Percentiles rank a stretch among this genome's conserved stretches.
Conservation (phyloP, 345 rosid genomes). For the Salix udensis region DNA sequence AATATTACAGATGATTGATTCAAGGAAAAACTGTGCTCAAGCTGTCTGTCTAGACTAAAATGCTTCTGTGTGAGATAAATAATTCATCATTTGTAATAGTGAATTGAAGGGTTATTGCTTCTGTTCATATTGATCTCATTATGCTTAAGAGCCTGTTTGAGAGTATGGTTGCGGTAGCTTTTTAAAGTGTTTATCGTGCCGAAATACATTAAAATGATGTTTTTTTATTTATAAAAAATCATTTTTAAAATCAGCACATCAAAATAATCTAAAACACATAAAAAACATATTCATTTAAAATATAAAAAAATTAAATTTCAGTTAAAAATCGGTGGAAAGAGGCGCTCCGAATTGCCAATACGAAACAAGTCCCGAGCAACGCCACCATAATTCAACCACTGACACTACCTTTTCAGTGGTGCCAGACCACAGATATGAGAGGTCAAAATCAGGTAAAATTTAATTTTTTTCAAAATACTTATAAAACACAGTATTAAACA, state of each 20-base stretch:
- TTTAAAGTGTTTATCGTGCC: no score
- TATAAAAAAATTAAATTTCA: no score
- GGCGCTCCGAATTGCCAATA: background rate
- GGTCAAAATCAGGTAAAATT: background rate
- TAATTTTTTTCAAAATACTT: no score
- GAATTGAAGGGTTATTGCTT: background rate
- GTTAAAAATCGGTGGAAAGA: background rate
- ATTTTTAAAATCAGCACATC: no score
- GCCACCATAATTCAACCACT: background rate
- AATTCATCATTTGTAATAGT: background rate
- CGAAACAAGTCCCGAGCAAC: background rate
- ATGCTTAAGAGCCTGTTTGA: background rate
- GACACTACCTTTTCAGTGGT: conserved; percentile 2
- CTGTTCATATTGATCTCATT: background rate
- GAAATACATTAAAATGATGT: no score
- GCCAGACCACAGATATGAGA: background rate
- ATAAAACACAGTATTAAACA: no score
- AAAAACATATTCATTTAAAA: no score
- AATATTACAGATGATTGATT: no score
- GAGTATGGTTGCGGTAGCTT: no score
- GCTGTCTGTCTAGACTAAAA: background rate
- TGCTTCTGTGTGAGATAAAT: background rate
- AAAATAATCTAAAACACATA: no score
- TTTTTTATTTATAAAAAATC: no score
- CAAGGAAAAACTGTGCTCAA: no score